These are phyloP conservation scores for Saccharum spontaneum DNA, from an alignment of 176 grass and related monocot genomes.

Conservation along the genomic window DNA sequence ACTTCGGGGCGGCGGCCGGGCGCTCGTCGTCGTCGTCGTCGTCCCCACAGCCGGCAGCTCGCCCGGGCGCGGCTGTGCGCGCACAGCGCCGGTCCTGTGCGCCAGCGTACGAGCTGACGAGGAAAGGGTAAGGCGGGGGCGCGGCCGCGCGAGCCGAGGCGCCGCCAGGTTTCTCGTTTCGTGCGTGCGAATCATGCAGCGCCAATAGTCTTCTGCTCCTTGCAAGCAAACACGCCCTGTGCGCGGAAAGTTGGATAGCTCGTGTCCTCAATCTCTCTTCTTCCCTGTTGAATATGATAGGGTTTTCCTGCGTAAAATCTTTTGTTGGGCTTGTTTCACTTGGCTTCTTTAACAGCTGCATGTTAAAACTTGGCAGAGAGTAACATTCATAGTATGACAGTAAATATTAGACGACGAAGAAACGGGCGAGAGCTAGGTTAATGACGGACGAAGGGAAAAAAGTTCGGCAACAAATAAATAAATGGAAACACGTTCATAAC, in stretches of 20 bases:
- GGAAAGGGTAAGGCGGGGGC: not conserved
- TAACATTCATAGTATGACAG: not conserved
- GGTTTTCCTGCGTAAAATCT: not conserved
- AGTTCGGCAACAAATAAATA: not conserved
- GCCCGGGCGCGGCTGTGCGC: conserved; percentile 30
- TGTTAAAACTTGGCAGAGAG: not conserved
- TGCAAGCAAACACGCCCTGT: conserved; percentile 11
- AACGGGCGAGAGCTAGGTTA: not conserved
- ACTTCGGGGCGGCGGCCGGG: not conserved
- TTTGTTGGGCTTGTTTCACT: not conserved
- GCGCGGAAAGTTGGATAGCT: conserved; percentile 36
- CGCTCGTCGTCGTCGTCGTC: not conserved
- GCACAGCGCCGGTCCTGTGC: conserved; percentile 36
- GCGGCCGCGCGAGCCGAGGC: conserved; percentile 37
- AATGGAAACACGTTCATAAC: not conserved
- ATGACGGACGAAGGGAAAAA: too few relatives aligned
- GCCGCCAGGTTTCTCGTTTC: conserved; percentile 33
- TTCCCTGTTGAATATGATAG: not conserved
- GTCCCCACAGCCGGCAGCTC: not conserved
- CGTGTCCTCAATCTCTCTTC: not conserved
- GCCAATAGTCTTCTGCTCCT: conserved; percentile 25
- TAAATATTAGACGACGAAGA: not conserved
- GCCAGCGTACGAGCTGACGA: conserved; percentile 28
- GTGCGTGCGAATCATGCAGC: conserved; percentile 14
- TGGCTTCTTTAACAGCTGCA: not conserved